Base-by-base conservation (phyloP, 2,329 filamentous ascomycete genomes). In the Penicillium sumatraense region DNA sequence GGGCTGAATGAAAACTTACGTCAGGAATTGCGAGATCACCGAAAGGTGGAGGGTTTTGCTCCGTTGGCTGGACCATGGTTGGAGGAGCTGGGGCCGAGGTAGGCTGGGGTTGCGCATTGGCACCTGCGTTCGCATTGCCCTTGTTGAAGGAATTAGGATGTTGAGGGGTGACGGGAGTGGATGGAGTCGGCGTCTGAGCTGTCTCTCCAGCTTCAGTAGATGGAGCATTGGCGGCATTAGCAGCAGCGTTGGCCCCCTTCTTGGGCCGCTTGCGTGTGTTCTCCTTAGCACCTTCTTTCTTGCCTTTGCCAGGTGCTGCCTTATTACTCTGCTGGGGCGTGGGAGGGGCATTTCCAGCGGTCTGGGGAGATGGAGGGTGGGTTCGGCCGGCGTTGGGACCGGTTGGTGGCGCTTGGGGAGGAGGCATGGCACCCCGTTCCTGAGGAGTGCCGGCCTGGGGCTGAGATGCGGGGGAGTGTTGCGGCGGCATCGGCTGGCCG, bases 251-350 rank as follows among this genome's bases (percentile, higher is more conserved):
- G 53, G 64, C 66, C 66, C 79, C 79, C 72, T 81, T 81, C 42
- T 68, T 59, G 23, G 74, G 67, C 49, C 75, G 76, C 76, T 78
- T 83, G 61, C 76, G 77, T 36, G 77, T 26, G 40, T 13, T 78
- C 57, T 83, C 81, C 62, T 83, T 83, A 6, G 73, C 72, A 29
- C 23, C 23, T 14, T 79, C 78, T 69, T 86, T 85, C 76, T 86
- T 87, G n/a, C 65, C 64, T 68, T 85, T 86, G 11, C 36, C 36
- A 8, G 81, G 83, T 47, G 79, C 81, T n/a, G 72, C 77, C 66
- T 78, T 88, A 67, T 80, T 82, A n/a, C 74, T 65, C 68, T 85
- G 84, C 57, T 81, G 83, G 2, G 86, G 86, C 5, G 86, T 88
- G 5, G 85, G 85, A 14, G 85, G 84, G 18, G 83, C 83, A 52